Conservation (phyloP, 148 eudicot species). For the Chenopodium suecicum region DNA sequence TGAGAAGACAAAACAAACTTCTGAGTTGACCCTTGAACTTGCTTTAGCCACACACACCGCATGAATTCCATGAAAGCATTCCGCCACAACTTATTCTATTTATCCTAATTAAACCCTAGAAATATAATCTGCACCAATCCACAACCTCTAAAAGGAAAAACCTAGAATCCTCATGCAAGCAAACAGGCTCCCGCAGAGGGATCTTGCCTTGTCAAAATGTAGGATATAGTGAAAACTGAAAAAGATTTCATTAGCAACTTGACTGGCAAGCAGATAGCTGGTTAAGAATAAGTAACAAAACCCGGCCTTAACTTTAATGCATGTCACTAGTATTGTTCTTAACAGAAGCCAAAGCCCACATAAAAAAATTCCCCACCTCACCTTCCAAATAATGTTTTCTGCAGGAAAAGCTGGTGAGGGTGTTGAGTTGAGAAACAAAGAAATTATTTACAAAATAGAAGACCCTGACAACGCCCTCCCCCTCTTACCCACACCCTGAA, state of each 20-base stretch:
- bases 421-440: too few species aligned
- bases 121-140: too few species aligned
- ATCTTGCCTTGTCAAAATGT: not conserved
- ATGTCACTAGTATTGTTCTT: not conserved
- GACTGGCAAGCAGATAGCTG: not conserved
- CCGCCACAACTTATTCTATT: not conserved
- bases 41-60: too few species aligned
- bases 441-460: too few species aligned
- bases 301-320: not conserved
- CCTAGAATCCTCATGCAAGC: not conserved
- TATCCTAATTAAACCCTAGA: too few species aligned
- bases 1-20: too few species aligned
- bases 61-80: not conserved
- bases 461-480: too few species aligned
- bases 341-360: not conserved
- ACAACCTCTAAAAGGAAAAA: not conserved
- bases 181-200: not conserved
- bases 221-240: not conserved
- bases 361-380: not conserved
- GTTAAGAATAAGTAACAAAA: too few species aligned
- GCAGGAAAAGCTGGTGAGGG: too few species aligned
- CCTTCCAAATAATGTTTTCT: not conserved
- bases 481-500: too few species aligned
- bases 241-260: not conserved
- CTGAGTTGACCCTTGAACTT: too few species aligned